Conservation (phyloP, 768 basidiomycete genomes). For the Tubosaeta sp. region DNA sequence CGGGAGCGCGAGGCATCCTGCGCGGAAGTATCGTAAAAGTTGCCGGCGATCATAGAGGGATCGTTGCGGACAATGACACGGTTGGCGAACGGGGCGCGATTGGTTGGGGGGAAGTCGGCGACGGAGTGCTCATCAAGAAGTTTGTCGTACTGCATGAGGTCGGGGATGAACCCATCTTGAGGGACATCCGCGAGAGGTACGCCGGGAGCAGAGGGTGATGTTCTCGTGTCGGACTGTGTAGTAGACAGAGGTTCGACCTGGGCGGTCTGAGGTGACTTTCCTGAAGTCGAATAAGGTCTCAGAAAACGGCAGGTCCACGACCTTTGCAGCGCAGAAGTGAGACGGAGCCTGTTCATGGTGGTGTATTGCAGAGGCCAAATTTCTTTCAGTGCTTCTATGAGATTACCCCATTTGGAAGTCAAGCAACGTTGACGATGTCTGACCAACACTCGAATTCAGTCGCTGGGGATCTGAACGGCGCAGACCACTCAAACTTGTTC, state of each 20-base stretch:
- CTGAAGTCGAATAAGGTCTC: constrained; percentile 18
- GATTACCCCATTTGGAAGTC: constrained; percentile 15
- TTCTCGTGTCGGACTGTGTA: neutral
- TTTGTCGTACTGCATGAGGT: constrained; percentile 61
- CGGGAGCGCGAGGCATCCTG: constrained; percentile 1
- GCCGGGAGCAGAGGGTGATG: constrained; percentile 9
- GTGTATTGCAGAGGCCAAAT: neutral
- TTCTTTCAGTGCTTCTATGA: constrained; percentile 3
- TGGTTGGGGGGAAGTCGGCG: constrained; percentile 48
- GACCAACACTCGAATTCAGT: constrained; percentile 37
- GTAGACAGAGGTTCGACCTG: constrained; percentile 3
- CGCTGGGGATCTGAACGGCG: constrained; percentile 41
- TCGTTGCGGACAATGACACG: constrained; percentile 67
- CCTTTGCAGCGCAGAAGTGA: constrained; percentile 10
- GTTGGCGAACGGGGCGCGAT: constrained; percentile 52
- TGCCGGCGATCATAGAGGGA: constrained; percentile 56
- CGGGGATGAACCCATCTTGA: constrained; percentile 39
- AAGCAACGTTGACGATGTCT: constrained; percentile 5
- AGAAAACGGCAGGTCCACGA: constrained; percentile 2
- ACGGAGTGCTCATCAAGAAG: constrained; percentile 59
- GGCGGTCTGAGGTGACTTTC: neutral
- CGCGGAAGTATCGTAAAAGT: constrained; percentile 22
- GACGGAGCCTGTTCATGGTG: constrained; percentile 27
- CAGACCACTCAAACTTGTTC: constrained; percentile 54
- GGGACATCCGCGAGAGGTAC: constrained; percentile 18